Base-by-base conservation (phyloP, 2,329 filamentous ascomycete genomes). In the Fusarium sororula region DNA sequence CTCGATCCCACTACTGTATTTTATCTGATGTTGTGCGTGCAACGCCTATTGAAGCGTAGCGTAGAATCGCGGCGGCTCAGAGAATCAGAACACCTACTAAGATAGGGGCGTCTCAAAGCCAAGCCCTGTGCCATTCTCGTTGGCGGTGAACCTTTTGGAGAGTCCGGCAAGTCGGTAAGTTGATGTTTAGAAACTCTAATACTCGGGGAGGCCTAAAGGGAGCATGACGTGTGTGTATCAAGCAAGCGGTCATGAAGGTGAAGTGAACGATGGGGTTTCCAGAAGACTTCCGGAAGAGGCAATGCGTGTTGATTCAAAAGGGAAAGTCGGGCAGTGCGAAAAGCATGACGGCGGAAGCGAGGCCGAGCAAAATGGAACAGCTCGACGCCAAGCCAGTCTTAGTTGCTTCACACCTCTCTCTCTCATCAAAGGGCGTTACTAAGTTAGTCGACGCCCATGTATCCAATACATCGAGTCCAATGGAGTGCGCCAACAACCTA, bases 221-320 rank as follows among this genome's bases (percentile, higher is more conserved):
- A 53, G 32, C 26, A 62, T 47, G 28, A 44, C 39, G 51, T 51
- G 50, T 15, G 26, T 48, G 26, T 48, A 48, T 59, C 41, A 30
- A 45, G 24, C 24, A 24, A 30, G 24, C 41, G 58, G 56, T 28
- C 22, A 39, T 28, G 39, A 60, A 59, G 20, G 41, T 11, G 35
- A 30, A 35, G 32, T 35, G 32, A 35, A 35, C 39, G 51, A 54
- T 28, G 6, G 28, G 10, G 14, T 54, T 78, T 78, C 76, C 48
- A 77, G 76, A 78, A 78, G 45, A 67, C 28, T 77, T 65, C 76
- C 76, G 54, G 48, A 77, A 74, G 51, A 55, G 75, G 76, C 37
- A 71, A 60, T 45, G 48, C 32, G 42, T 22, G 15, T 28, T 48
- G 26, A 47, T 62, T 42, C 14, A 63, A 62, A 39, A 42, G 66